A percentile compares a stretch with the other conserved stretches of the same genome.
Conservation (phyloP, 2,329 filamentous ascomycete genomes). For the Paradendryphiella salina region DNA sequence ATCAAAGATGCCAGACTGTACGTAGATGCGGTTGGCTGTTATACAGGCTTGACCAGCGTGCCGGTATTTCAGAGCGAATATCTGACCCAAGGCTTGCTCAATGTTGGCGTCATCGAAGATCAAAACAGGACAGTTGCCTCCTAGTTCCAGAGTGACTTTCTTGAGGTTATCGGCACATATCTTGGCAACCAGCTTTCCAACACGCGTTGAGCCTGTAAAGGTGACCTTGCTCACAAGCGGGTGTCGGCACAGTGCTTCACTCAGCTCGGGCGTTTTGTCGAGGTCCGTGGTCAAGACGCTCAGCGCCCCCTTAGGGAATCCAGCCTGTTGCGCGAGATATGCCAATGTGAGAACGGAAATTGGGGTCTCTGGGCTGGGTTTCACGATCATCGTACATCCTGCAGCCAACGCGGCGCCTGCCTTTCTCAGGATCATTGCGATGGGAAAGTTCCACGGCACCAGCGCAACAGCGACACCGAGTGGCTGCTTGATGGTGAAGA, state of each 20-base stretch:
- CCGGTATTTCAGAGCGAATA: conserved; percentile 57
- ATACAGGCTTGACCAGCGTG: conserved; percentile 69
- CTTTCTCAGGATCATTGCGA: conserved; percentile 70
- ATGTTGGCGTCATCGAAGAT: conserved; percentile 68
- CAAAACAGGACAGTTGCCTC: conserved; percentile 67
- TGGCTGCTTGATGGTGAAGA: conserved; percentile 75
- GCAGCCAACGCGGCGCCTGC: conserved; percentile 69
- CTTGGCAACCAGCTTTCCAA: conserved; percentile 65
- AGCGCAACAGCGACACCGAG: conserved; percentile 69
- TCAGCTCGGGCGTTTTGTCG: conserved; percentile 58
- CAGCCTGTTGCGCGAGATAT: conserved; percentile 46
- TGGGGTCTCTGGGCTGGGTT: conserved; percentile 49
- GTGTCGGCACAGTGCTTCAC: conserved; percentile 60
- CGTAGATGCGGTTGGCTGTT: conserved; percentile 66
- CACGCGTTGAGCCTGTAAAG: conserved; percentile 62
- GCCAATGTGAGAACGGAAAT: conserved; percentile 47
- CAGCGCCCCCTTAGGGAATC: conserved; percentile 61
- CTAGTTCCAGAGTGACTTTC: conserved; percentile 66
- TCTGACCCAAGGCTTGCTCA: conserved; percentile 55
- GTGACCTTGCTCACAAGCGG: conserved; percentile 64
- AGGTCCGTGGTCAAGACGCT: conserved; percentile 64
- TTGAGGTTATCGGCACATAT: conserved; percentile 64
- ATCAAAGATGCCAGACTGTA: conserved; percentile 65
- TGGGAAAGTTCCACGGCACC: conserved; percentile 74
- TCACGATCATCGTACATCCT: conserved; percentile 71